These are phyloP conservation scores for Aspergillus ibericus DNA, from an alignment of 2,329 filamentous ascomycete species.

Conservation along the genomic window DNA sequence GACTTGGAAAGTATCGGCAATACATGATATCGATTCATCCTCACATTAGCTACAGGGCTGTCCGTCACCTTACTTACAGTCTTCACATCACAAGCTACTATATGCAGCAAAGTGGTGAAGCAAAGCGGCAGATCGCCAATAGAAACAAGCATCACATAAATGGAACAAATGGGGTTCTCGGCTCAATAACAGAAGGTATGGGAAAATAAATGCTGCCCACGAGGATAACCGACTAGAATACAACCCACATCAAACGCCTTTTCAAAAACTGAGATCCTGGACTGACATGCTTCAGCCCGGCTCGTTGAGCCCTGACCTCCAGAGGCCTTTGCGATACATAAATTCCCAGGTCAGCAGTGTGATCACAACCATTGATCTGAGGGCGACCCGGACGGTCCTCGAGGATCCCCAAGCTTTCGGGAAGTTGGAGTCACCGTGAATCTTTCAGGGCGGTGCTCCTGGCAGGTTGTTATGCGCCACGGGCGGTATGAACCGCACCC, in stretches of 20 bases:
- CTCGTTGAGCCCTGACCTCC: not conserved
- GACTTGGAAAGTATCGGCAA: not conserved
- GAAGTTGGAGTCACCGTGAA: not conserved
- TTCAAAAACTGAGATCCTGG: constrained; percentile 17
- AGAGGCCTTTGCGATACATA: not conserved
- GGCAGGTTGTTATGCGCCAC: not conserved
- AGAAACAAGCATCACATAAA: constrained; percentile 13
- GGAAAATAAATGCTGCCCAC: constrained; percentile 9
- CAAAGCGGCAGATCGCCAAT: constrained; percentile 10
- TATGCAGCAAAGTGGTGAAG: constrained; percentile 6
- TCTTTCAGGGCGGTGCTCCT: not conserved
- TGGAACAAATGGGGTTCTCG: constrained; percentile 10
- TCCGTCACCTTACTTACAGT: constrained; percentile 23
- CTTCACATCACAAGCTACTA: constrained; percentile 7
- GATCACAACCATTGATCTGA: not conserved
- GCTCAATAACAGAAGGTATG: constrained; percentile 12
- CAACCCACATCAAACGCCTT: constrained; percentile 23
- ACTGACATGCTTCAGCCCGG: constrained; percentile 11
- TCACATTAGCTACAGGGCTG: constrained; percentile 31
- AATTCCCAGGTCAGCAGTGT: not conserved
- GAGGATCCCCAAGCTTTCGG: not conserved
- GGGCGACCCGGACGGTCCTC: not conserved
- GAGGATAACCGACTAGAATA: constrained; percentile 13
- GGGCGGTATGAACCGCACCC: not conserved
- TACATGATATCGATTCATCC: constrained; percentile 26